A percentile compares a stretch with the other conserved stretches of the same genome.
Conservation (phyloP, 352 stramenopile species). For the Globisporangium nunn region DNA sequence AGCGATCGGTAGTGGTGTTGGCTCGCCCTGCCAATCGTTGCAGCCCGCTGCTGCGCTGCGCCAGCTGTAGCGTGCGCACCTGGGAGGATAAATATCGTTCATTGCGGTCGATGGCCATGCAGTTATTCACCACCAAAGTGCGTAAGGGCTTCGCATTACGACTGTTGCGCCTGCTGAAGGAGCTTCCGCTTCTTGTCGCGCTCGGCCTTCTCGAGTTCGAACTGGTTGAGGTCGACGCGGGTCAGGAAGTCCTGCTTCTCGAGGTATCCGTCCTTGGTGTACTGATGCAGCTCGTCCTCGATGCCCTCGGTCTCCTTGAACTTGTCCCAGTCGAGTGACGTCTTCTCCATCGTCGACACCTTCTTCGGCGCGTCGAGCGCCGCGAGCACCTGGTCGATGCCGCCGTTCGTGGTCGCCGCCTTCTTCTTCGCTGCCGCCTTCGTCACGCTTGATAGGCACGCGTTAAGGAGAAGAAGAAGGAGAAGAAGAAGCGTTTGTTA, state of each 20-base stretch:
- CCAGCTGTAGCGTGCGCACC: too few relatives aligned
- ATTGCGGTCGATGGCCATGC: not conserved
- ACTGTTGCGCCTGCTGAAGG: slow-evolving; percentile 23
- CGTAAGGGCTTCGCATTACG: not conserved
- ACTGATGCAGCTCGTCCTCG: slow-evolving; percentile 89
- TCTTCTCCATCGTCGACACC: slow-evolving; percentile 93
- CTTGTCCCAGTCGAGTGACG: slow-evolving; percentile 92
- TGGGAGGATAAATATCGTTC: slow-evolving; percentile 8
- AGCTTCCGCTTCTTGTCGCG: slow-evolving; percentile 67
- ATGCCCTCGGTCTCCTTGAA: slow-evolving; percentile 92
- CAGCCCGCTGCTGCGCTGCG: not conserved
- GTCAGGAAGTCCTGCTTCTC: slow-evolving; percentile 95
- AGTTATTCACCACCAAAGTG: too few relatives aligned
- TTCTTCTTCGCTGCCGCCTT: slow-evolving; percentile 12
- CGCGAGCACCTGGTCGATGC: slow-evolving; percentile 81
- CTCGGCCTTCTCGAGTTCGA: slow-evolving; percentile 87
- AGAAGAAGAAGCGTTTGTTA: not conserved
- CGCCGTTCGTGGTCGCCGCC: slow-evolving; percentile 15
- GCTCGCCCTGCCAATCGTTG: too few relatives aligned
- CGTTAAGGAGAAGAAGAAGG: too few relatives aligned
- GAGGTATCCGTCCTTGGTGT: slow-evolving; percentile 93
- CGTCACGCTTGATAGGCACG: not conserved
- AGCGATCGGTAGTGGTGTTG: not conserved
- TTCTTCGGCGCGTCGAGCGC: slow-evolving; percentile 87
- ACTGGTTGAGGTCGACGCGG: slow-evolving; percentile 81